Conservation (phyloP, 2,329 filamentous ascomycete genomes). For the Diaporthe citri region DNA sequence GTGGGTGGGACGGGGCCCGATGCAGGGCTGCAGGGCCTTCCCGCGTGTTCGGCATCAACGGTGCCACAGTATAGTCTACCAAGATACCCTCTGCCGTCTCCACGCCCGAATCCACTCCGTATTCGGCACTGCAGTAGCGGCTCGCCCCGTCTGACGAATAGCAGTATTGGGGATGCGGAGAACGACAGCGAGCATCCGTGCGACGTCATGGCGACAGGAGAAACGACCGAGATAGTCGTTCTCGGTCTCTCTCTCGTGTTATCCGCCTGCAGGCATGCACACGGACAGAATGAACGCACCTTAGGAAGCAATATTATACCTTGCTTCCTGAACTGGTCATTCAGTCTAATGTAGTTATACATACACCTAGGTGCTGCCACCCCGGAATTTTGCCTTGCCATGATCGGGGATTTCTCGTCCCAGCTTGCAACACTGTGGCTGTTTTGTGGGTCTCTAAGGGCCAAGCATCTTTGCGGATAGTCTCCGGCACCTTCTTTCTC, state of each 20-base stretch:
- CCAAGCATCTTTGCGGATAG: neutral
- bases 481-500: neutral
- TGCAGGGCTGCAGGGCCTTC: neutral
- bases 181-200: neutral
- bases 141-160: constrained; percentile 15
- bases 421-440: neutral
- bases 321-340: neutral
- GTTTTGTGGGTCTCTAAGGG: neutral
- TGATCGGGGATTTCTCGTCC: neutral
- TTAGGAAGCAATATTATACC: neutral
- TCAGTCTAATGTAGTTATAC: neutral
- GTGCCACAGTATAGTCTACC: neutral
- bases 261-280: neutral
- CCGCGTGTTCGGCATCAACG: neutral
- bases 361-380: neutral
- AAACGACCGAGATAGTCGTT: constrained; percentile 2
- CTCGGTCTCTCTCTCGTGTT: constrained; percentile 26
- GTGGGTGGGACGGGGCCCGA: neutral
- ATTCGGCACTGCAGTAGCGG: constrained; percentile 7
- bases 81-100: neutral
- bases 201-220: neutral
- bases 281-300: neutral
- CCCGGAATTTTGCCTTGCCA: neutral
- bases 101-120: neutral
- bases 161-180: neutral